Base-by-base conservation (phyloP, 306 rosid species). In the peach (Prunus persica) region DNA sequence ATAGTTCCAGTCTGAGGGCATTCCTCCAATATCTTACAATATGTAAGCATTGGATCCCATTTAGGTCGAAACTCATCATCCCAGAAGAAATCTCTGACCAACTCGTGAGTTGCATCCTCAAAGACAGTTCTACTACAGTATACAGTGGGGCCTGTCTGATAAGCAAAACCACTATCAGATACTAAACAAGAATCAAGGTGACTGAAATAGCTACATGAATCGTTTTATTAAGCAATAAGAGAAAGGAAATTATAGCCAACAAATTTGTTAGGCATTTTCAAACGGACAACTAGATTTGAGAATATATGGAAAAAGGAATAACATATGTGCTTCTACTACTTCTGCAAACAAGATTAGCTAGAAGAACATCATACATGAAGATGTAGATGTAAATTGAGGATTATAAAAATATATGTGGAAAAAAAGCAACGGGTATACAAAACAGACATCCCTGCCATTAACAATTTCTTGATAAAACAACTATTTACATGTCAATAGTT, bases 51-150 rank as follows among this genome's bases (percentile, higher is more conserved):
- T 22, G 91, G 82, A 87, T 96, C 99, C 99, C 99, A 96, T 83
- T 88, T 89, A 79, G 90, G 90, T 71, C 99, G 96, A 76, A 91
- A 92, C 76, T 96, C 98, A 84, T 96, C 99, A 78, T 96, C 99
- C 99, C 99, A 96, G 78, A 96, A 96, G 86, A 96, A 96, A 85
- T 96, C 99, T 84, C 98, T 89, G 22, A 96, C 99, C 87, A 96
- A 67, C 87, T 96, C 99, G 2, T 96, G 93, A 38, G 89, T 87
- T 57, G 96, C 98, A 75, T 96, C 99, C 86, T 96, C 98, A 81
- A 92, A 96, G 58, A 92, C 87, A 65, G 97, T 96, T 89, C 86
- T 91, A 77, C 93, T 96, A 16, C 96, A 89, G 84, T 96, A 96
- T 78, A 91, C 78, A 72, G 93, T 91, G 50, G 97, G 90, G 55